Conservation (phyloP, 306 rosid species). For the apple (Malus domestica) region DNA sequence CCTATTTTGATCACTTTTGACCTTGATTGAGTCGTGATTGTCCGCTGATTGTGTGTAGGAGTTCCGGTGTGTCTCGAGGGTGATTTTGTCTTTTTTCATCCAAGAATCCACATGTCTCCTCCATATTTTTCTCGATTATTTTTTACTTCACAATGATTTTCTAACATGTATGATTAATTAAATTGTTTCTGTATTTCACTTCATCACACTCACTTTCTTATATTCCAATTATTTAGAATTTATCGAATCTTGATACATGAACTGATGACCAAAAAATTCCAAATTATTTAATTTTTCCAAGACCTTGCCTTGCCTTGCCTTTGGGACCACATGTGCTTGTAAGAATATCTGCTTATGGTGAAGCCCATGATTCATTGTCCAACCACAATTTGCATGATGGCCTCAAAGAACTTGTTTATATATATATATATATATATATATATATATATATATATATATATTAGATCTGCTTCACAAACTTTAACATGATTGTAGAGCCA, state of each 20-base stretch:
- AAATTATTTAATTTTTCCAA: not conserved
- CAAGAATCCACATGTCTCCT: no score
- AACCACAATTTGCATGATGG: not conserved
- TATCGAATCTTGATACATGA: not conserved
- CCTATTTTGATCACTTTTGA: no score
- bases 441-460: not conserved
- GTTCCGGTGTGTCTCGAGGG: no score
- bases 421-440: not conserved
- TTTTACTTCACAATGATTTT: no score
- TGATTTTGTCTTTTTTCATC: no score
- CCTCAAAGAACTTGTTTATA: not conserved
- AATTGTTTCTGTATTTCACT: not conserved
- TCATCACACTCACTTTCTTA: not conserved
- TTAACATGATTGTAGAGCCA: not conserved
- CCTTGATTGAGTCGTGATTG: no score
- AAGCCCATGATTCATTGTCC: not conserved
- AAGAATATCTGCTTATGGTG: not conserved
- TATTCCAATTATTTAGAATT: not conserved
- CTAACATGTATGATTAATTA: not conserved
- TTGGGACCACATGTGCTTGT: not conserved
- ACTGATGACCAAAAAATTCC: not conserved
- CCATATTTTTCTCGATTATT: no score
- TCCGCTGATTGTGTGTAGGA: no score
- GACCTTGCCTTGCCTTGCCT: not conserved
- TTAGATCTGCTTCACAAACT: no score